phyloP scores from a whole-genome alignment of 208 protist genomes.

The Acanthamoeba pearcei region DNA sequence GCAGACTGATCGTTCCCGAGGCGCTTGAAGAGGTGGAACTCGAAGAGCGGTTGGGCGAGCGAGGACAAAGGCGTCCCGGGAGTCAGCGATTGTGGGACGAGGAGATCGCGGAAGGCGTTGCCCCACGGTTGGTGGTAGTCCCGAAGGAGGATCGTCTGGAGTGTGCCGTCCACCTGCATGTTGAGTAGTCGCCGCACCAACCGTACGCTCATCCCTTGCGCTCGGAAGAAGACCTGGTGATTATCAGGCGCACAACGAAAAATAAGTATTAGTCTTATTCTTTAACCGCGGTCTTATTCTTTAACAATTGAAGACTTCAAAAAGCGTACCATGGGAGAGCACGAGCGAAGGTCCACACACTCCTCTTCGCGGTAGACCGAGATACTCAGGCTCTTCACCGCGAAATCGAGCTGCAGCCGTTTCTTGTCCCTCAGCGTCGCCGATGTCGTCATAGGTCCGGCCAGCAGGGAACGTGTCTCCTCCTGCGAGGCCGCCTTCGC shows the following conservation, averaged over 20 bases:
- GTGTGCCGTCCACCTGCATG: background rate
- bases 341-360: background rate
- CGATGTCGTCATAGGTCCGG: background rate
- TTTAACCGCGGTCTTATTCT: too few relatives aligned
- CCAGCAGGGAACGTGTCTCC: background rate
- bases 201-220: slow-evolving; percentile 30
- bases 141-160: slow-evolving; percentile 19
- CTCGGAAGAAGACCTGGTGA: slow-evolving; percentile 10
- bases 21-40: background rate
- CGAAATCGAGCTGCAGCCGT: slow-evolving; percentile 10
- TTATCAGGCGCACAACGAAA: background rate
- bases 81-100: slow-evolving; percentile 26
- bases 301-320: background rate
- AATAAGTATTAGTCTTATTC: background rate
- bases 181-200: slow-evolving; percentile 15
- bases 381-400: background rate
- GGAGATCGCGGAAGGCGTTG: slow-evolving; percentile 33
- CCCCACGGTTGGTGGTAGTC: slow-evolving; percentile 46
- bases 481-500: background rate
- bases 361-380: background rate
- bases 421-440: background rate
- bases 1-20: background rate
- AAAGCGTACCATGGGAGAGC: slow-evolving; percentile 19
- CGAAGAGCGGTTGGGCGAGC: background rate
- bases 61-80: background rate